Conservation (phyloP, 192 early-diverging fungal genomes). For the Coemansia sp. region DNA sequence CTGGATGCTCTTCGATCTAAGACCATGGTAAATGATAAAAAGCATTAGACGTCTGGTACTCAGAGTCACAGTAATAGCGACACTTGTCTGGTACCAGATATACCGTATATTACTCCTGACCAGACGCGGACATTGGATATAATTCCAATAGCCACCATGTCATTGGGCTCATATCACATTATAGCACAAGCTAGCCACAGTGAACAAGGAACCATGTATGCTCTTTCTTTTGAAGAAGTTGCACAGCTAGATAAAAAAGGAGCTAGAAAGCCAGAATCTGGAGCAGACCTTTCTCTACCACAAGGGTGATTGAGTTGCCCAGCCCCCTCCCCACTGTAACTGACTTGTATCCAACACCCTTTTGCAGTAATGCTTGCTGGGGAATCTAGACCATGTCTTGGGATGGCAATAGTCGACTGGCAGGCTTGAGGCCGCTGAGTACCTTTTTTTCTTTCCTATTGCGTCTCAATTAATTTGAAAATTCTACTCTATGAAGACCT, state of each 20-base stretch:
- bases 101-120: too few relatives aligned
- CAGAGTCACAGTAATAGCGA: background rate
- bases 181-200: background rate
- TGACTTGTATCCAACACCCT: background rate
- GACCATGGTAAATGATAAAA: background rate
- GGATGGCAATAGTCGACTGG: background rate
- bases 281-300: background rate
- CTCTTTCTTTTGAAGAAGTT: background rate
- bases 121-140: too few relatives aligned
- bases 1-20: background rate
- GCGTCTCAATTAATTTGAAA: too few relatives aligned
- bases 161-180: background rate
- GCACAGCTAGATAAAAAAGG: background rate
- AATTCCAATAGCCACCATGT: background rate
- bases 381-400: background rate
- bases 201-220: background rate
- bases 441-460: background rate
- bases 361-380: background rate
- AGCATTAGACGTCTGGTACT: background rate
- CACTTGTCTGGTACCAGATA: background rate
- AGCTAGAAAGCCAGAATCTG: background rate
- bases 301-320: background rate
- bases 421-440: background rate
- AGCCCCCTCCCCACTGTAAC: background rate
- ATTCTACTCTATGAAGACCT: background rate